Evolutionary conservation across 768 basidiomycete species (phyloP), one percentile per base, ranked within the genome.

Genomic region (Termitomyces sp.): DNA sequence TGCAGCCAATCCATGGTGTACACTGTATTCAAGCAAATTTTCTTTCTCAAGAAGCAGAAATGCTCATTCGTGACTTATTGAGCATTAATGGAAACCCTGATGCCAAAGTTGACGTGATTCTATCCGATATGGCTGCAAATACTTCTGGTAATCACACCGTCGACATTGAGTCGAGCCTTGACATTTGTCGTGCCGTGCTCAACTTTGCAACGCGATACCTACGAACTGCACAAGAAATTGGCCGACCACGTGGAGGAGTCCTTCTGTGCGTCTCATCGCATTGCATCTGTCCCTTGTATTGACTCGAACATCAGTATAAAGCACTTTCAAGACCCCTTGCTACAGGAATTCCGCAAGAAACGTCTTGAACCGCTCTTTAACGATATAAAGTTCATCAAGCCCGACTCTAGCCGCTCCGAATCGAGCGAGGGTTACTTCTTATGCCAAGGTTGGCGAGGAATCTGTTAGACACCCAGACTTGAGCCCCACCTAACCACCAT

Each of bases 121-220:
- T 97, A 4, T 91, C 87, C 8, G 95, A 97, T 66, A 94, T 98
- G 88, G 91, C 94, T 17, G 84, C 85, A 19, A 94, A 94, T 67
- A 76, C 84, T 57, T 81, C 87, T 2, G 95, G 96, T 5, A 85
- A 88, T 58, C 68, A 76, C 17, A 69, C 71, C 0, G 76, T 77
- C 50, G 95, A 98, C 69, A 78, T 80, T 1, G 78, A 86, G 63
- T 68, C 77, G 10, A 86, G 86, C 56, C 75, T 95, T 33, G 79
- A 86, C 38, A 86, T 98, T 21, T 90, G 86, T 66, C 70, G 78
- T 38, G 83, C 87, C 3, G 94, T 91, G 0, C 81, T 88, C 57
- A 70, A 76, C 43, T 95, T 97, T 66, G 79, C 84, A 3, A 68
- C 71, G 57, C 70, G 67, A 37, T 76, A 85, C 65, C 63, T 93